Evolutionary conservation across 2,329 filamentous ascomycete species (phyloP).

Genomic region (Cyclaneusma minus): DNA sequence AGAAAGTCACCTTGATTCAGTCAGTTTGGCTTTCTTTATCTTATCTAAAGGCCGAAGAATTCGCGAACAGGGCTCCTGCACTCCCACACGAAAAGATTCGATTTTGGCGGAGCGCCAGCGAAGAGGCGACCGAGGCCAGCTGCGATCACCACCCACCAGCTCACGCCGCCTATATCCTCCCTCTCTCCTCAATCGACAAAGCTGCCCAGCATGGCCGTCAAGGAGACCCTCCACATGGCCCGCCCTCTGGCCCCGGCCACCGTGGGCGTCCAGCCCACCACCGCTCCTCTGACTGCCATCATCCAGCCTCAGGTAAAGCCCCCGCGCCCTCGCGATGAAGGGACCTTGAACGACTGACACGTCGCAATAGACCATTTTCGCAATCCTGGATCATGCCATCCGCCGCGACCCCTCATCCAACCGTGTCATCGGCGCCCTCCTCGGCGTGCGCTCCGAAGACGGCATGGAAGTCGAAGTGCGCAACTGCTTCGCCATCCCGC

Average conservation of each 20-base stretch:
- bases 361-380: conserved; percentile 46
- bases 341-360: conserved; percentile 5
- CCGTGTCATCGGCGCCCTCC: conserved; percentile 89
- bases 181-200: too few relatives aligned
- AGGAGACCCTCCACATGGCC: conserved; percentile 68
- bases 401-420: conserved; percentile 78
- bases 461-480: conserved; percentile 92
- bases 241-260: conserved; percentile 75
- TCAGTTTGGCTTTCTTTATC: too few relatives aligned
- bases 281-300: conserved; percentile 82
- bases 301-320: conserved; percentile 80
- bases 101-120: too few relatives aligned
- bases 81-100: too few relatives aligned
- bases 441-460: conserved; percentile 89
- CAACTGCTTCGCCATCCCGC: conserved; percentile 93
- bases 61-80: too few relatives aligned
- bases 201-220: conserved; percentile 61
- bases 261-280: conserved; percentile 67
- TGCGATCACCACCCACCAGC: conserved; percentile 6
- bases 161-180: conserved; percentile 8
- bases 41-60: too few relatives aligned
- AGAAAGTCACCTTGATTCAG: too few relatives aligned
- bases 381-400: conserved; percentile 84
- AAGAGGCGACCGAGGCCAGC: too few relatives aligned
- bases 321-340: conserved; percentile 2